Conservation (phyloP, 139 green algal genomes). For the Pseudopediastrum boryanum region DNA sequence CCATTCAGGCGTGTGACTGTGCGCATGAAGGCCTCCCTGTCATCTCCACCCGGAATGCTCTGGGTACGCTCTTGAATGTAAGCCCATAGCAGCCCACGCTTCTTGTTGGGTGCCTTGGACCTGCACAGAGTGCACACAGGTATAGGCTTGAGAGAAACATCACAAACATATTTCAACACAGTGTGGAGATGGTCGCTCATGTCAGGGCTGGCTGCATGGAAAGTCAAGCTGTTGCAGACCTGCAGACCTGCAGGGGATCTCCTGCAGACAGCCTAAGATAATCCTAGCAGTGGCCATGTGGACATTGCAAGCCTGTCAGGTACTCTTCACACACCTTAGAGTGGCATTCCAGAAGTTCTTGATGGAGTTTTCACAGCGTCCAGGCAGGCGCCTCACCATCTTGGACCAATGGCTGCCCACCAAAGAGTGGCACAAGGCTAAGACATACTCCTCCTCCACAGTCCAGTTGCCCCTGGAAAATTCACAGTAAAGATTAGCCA, state of each 20-base stretch:
- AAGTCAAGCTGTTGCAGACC: too few species aligned
- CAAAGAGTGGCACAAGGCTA: conserved; percentile 37
- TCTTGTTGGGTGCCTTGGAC: conserved; percentile 41
- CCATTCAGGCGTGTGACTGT: too few species aligned
- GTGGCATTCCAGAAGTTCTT: conserved; percentile 79
- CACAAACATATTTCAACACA: too few species aligned
- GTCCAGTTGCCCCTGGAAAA: conserved; percentile 34
- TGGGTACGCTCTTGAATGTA: too few species aligned
- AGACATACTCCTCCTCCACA: conserved; percentile 34
- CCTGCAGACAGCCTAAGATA: not conserved
- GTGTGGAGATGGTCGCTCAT: too few species aligned
- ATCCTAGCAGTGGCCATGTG: too few species aligned
- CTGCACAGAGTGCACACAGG: not conserved
- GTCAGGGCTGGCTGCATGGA: too few species aligned
- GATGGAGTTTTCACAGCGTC: conserved; percentile 74
- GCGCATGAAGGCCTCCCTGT: too few species aligned
- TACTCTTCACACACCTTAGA: conserved; percentile 30
- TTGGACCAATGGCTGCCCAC: conserved; percentile 43
- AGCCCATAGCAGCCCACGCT: conserved; percentile 36
- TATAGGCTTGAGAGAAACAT: too few species aligned
- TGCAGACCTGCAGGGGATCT: not conserved
- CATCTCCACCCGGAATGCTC: too few species aligned
- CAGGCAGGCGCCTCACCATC: conserved; percentile 60
- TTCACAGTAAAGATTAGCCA: too few species aligned
- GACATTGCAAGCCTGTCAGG: too few species aligned